Evolutionary conservation across 805 yeast genomes (phyloP).

Genomic region (Candida piceae): DNA sequence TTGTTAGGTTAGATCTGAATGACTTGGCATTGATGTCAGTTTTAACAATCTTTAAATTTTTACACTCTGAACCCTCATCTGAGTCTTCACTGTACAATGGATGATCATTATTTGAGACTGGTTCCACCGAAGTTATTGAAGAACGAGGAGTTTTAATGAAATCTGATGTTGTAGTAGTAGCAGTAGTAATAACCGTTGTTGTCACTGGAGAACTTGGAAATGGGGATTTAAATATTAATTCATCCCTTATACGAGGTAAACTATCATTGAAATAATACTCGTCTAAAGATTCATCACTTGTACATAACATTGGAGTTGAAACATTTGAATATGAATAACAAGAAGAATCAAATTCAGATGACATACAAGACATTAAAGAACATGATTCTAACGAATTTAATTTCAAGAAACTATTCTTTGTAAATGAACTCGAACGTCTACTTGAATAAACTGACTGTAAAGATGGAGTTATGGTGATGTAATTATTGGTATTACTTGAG

Average conservation of each 20-base stretch:
- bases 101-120: neutral
- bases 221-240: neutral
- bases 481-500: too few species aligned
- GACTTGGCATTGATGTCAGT: neutral
- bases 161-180: neutral
- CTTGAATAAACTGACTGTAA: constrained; percentile 4
- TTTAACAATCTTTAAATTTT: neutral
- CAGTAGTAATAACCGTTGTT: neutral
- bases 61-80: too few species aligned
- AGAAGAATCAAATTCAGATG: neutral
- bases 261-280: neutral
- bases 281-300: neutral
- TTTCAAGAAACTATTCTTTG: neutral
- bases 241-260: neutral
- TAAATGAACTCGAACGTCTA: constrained; percentile 4
- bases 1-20: constrained; percentile 1
- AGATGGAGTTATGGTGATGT: constrained; percentile 9
- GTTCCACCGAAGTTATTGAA: neutral
- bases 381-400: neutral
- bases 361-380: neutral
- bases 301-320: neutral
- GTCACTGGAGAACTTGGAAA: too few species aligned
- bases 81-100: neutral
- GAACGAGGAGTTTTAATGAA: neutral
- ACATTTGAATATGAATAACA: neutral